These are phyloP conservation scores for Fusarium cyanostomum DNA, from an alignment of 2,329 filamentous ascomycete species.

Conservation along the genomic window DNA sequence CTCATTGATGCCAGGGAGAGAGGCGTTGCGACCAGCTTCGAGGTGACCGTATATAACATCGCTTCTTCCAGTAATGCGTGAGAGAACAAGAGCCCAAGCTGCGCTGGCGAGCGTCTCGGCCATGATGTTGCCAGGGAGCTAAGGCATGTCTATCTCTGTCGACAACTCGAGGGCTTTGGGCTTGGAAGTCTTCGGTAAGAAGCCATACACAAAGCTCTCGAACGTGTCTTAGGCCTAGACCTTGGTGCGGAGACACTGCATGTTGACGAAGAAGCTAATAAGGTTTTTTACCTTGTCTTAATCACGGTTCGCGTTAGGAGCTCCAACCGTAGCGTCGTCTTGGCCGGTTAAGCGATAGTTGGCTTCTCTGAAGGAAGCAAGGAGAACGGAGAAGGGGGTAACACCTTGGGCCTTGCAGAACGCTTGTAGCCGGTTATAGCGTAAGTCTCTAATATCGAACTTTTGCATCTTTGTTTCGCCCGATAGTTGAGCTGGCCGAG, in stretches of 20 bases:
- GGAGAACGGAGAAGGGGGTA: not conserved
- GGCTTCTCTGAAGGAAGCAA: not conserved
- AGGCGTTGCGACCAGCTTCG: constrained; percentile 52
- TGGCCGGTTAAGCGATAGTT: not conserved
- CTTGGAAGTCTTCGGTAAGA: no score
- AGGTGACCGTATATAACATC: constrained; percentile 55
- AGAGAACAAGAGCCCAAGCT: constrained; percentile 53
- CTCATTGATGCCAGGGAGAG: constrained; percentile 45
- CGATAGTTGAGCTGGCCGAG: not conserved
- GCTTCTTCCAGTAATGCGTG: constrained; percentile 44
- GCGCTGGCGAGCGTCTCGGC: constrained; percentile 44
- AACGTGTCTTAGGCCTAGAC: not conserved
- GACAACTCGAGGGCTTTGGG: not conserved
- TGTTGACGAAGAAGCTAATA: not conserved
- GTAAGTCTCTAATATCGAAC: not conserved
- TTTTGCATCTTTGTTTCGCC: not conserved
- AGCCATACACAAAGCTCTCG: not conserved
- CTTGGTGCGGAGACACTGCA: not conserved
- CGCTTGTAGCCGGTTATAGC: not conserved
- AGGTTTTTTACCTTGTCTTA: not conserved
- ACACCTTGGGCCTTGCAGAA: not conserved
- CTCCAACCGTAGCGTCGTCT: not conserved
- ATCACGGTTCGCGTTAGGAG: not conserved
- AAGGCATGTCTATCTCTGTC: not conserved
- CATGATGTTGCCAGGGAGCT: not conserved